A percentile compares a stretch with the other conserved stretches of the same genome.
Evolutionary conservation across 2,329 filamentous ascomycete genomes (phyloP).

Genomic region (Sporothrix schenckii): DNA sequence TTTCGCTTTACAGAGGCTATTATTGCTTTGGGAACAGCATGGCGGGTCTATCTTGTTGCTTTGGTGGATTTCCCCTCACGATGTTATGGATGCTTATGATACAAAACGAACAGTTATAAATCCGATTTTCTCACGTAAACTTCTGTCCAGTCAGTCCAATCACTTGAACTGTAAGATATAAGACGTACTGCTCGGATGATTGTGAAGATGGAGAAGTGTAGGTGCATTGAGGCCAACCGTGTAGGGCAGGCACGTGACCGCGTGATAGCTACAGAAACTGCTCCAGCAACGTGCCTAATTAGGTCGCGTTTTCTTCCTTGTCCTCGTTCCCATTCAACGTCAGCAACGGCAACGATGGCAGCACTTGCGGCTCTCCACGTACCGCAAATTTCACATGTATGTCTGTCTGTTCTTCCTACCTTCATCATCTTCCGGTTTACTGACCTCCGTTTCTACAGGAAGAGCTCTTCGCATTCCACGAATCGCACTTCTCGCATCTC

Average conservation of each 20-base stretch:
- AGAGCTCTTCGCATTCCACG: conserved; percentile 62
- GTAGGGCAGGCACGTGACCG: not conserved
- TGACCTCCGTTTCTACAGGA: conserved; percentile 48
- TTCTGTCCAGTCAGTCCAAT: not conserved
- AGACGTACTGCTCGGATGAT: no score
- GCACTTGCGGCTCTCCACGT: conserved; percentile 24
- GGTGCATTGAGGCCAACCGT: no score
- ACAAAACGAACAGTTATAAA: not conserved
- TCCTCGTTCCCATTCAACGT: not conserved
- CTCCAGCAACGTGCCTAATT: not conserved
- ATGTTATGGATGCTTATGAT: conserved; percentile 9
- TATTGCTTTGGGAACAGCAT: not conserved
- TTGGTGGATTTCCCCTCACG: not conserved
- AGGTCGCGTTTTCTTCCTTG: conserved; percentile 8
- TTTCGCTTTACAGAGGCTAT: not conserved
- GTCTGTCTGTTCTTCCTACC: conserved; percentile 43
- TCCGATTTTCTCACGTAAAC: not conserved
- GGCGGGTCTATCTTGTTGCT: not conserved
- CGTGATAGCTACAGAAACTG: conserved; percentile 1
- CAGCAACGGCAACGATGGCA: conserved; percentile 29
- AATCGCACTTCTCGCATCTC: conserved; percentile 59
- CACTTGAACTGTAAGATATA: not conserved
- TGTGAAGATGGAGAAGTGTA: no score
- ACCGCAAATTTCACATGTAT: conserved; percentile 48
- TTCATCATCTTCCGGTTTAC: not conserved